Evolutionary conservation across 768 basidiomycete species (phyloP), one percentile per base, ranked within the genome.

Genomic region (Arthromyces matolae): DNA sequence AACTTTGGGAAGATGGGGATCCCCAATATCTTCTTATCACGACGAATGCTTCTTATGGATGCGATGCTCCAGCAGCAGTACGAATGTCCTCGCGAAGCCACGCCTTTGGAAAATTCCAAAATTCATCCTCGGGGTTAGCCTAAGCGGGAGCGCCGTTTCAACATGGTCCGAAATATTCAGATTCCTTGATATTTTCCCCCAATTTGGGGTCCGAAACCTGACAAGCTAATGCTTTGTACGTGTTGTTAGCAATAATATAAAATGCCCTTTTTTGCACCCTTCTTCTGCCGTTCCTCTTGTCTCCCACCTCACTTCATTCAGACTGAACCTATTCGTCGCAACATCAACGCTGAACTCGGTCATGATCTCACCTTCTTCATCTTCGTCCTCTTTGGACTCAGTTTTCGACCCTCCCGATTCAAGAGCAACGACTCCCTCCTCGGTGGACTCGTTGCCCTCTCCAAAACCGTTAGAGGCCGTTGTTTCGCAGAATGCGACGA

Each of bases 361-460:
- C 16, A 50, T 60, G 50, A 51, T 55, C n/a, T 59, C 48, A 31
- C 28, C 58, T 28, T 60, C 67, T 3, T 61, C 64, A 18, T 69
- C 69, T 37, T 64, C 65, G 16, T 65, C 66, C n/a, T 58, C 56
- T 33, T 63, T 65, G 10, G 59, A 60, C 19, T 69, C 69, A 24
- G 62, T 64, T 24, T 61, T 64, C 42, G 65, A 59, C 48, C 62
- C 58, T 20, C 56, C 66, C 42, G 59, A 61, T 14, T 71, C 68
- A 20, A 62, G 71, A 25, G 66, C 66, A 12, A 65, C 66, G 4
- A 65, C 69, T 2, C 70, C 71, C 1, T 64, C 65, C 14, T 60
- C 58, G 7, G 20, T 54, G 7, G 42, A 8, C 8, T 57, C 52
- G 12, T 23, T 31, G 12, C 43, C 44, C 5, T 47, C 31, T 19